Percentiles rank a stretch among this genome's conserved stretches.
These are phyloP conservation scores for Cercospora canescens DNA, from an alignment of 2,329 filamentous ascomycete species.

Conservation along the genomic window DNA sequence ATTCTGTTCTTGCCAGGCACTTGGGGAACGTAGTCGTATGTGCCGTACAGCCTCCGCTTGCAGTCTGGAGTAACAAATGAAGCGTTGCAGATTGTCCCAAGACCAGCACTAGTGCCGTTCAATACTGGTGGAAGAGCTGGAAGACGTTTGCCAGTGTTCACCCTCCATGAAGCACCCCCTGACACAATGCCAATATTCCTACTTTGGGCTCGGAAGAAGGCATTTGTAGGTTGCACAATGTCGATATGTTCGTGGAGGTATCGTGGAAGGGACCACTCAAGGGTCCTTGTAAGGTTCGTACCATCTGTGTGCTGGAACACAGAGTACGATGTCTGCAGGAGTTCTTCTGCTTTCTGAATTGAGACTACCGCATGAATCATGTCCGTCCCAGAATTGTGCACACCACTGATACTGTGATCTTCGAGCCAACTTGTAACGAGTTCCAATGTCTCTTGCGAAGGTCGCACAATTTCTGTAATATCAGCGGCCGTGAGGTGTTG, in stretches of 20 bases:
- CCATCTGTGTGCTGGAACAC: conserved; percentile 57
- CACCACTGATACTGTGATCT: conserved; percentile 52
- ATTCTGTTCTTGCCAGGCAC: conserved; percentile 45
- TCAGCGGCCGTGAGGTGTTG: conserved; percentile 53
- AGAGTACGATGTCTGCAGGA: conserved; percentile 55
- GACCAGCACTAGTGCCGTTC: conserved; percentile 5
- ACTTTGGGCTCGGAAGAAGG: conserved; percentile 50
- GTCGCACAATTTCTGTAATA: conserved; percentile 56
- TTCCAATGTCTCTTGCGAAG: conserved; percentile 52
- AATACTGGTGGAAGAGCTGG: conserved; percentile 13
- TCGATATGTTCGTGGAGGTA: conserved; percentile 61
- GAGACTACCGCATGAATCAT: conserved; percentile 58
- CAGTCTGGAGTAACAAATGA: conserved; percentile 55
- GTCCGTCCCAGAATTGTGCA: conserved; percentile 57
- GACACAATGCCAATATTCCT: not conserved
- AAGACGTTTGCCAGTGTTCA: conserved; percentile 20
- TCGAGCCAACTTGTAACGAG: conserved; percentile 58
- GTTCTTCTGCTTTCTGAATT: conserved; percentile 52
- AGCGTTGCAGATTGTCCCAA: conserved; percentile 49
- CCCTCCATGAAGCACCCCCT: not conserved
- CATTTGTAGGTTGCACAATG: conserved; percentile 61
- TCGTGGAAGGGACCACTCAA: conserved; percentile 58
- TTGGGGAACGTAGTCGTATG: conserved; percentile 53
- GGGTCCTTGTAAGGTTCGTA: conserved; percentile 52
- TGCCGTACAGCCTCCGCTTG: conserved; percentile 56